Percentiles rank a stretch among this genome's conserved stretches.
Conservation (phyloP, 768 basidiomycete species). For the Roridomyces roridus region DNA sequence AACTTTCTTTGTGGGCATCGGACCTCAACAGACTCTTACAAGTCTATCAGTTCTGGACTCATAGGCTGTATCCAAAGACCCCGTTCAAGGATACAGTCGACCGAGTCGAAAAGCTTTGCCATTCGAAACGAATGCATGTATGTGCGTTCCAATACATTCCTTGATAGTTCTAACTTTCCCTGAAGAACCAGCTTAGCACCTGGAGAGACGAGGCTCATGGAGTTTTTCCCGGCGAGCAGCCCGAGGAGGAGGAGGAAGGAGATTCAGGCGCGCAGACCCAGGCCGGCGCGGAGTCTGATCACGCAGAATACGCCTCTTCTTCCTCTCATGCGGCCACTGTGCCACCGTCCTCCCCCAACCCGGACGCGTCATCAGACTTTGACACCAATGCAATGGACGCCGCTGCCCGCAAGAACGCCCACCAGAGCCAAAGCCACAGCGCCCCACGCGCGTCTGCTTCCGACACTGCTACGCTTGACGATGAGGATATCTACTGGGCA, state of each 20-base stretch:
- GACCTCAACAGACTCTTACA: conserved; percentile 84
- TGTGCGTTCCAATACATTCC: conserved; percentile 28
- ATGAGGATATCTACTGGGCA: too few relatives aligned
- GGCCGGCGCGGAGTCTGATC: conserved; percentile 30
- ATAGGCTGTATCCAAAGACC: conserved; percentile 88
- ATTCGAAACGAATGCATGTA: conserved; percentile 87
- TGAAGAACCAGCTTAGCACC: conserved; percentile 77
- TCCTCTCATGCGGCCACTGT: conserved; percentile 40
- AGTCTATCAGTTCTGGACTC: conserved; percentile 94
- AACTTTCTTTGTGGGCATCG: conserved; percentile 54
- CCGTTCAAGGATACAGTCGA: conserved; percentile 87
- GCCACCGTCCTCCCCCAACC: conserved; percentile 47
- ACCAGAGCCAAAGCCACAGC: too few relatives aligned
- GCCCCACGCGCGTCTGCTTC: not conserved
- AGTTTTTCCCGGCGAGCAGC: conserved; percentile 27
- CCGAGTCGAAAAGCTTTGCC: conserved; percentile 88
- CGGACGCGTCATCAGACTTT: conserved; percentile 38
- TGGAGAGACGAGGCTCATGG: conserved; percentile 76
- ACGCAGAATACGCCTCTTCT: conserved; percentile 39
- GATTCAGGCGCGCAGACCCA: conserved; percentile 22
- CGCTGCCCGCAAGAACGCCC: conserved; percentile 4
- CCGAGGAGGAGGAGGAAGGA: conserved; percentile 31
- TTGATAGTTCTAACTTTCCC: conserved; percentile 9
- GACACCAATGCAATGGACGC: conserved; percentile 21
- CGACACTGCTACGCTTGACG: not conserved